A percentile compares a stretch with the other conserved stretches of the same genome.
Evolutionary conservation across 257 asterid genomes (phyloP).

Genomic region (Solanum etuberosum): DNA sequence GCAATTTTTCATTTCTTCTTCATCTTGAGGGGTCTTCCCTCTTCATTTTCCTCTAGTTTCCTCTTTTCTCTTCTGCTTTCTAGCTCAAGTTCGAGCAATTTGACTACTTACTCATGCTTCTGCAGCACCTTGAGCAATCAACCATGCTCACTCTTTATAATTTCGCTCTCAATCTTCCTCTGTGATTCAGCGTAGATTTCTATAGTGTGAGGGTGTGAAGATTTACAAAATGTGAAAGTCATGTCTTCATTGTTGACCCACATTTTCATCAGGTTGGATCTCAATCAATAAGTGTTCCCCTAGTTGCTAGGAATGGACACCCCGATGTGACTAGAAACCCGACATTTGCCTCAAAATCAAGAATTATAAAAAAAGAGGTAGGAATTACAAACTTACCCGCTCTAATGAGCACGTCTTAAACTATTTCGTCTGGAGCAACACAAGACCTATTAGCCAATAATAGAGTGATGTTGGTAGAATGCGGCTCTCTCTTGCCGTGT

Average conservation of each 20-base stretch:
- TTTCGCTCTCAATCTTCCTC: not conserved
- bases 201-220: not conserved
- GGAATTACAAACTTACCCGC: not conserved
- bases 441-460: not conserved
- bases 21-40: not conserved
- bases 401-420: not conserved
- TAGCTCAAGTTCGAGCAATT: not conserved
- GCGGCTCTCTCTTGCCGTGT: not conserved
- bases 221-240: too few species aligned
- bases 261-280: not conserved
- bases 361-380: not conserved
- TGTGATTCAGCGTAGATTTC: not conserved
- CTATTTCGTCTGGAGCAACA: not conserved
- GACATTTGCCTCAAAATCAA: too few species aligned
- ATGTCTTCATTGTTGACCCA: not conserved
- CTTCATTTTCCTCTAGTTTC: not conserved
- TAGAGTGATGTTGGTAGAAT: not conserved
- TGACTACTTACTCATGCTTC: not conserved
- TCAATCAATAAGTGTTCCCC: not conserved
- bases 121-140: not conserved
- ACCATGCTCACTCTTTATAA: not conserved
- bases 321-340: not conserved
- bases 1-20: not conserved
- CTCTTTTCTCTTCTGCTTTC: not conserved
- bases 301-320: not conserved